Evolutionary conservation across 352 stramenopile species (phyloP).

Genomic region (Saprolegnia parasitica): DNA sequence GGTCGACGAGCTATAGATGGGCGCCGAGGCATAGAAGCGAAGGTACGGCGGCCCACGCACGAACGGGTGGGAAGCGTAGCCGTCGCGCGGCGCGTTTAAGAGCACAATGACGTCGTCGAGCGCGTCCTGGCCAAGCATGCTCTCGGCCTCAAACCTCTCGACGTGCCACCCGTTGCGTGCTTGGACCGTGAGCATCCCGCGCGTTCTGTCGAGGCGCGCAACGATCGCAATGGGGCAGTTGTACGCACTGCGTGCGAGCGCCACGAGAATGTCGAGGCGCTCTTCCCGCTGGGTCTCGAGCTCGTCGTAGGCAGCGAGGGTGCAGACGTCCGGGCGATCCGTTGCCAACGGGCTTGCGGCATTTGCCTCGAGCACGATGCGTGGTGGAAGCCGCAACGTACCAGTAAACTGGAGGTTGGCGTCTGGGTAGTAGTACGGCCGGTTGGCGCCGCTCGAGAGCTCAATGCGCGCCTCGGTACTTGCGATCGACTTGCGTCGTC

Average conservation of each 20-base stretch:
- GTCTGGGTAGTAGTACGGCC: not conserved
- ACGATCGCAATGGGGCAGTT: not conserved
- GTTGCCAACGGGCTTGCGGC: not conserved
- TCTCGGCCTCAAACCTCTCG: not conserved
- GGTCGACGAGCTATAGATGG: not conserved
- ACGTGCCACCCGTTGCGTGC: not conserved
- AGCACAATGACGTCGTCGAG: not conserved
- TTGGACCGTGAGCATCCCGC: not conserved
- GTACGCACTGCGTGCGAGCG: not conserved
- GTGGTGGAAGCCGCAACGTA: not conserved
- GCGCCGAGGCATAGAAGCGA: slow-evolving; percentile 20
- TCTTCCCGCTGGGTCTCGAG: slow-evolving; percentile 6
- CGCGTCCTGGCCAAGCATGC: not conserved
- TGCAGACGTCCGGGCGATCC: not conserved
- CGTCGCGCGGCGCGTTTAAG: not conserved
- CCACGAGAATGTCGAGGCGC: not conserved
- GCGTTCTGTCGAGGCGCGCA: not conserved
- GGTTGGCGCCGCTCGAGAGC: not conserved
- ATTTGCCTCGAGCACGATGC: not conserved
- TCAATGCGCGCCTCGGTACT: not conserved
- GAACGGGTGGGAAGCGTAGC: not conserved
- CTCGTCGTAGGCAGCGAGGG: not conserved
- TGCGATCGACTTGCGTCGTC: not conserved
- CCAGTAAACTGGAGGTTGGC: not conserved
- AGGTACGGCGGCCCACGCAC: not conserved